Evolutionary conservation across 306 rosid species (phyloP).

Genomic region (Mimosa bimucronata): DNA sequence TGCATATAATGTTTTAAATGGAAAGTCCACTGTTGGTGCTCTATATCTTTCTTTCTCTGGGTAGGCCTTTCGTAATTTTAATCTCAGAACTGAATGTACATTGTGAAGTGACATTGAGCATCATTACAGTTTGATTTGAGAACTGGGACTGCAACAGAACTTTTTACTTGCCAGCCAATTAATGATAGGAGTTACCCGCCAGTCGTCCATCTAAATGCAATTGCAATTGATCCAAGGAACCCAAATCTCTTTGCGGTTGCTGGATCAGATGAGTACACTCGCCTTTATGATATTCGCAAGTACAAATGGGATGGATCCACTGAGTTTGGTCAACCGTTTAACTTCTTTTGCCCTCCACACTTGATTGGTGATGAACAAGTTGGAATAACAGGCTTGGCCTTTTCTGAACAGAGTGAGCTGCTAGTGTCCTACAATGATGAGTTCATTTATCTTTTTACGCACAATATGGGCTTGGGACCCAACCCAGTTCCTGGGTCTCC

Average conservation of each 20-base stretch:
- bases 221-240: conserved; percentile 93
- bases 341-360: conserved; percentile 79
- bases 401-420: conserved; percentile 91
- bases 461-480: conserved; percentile 84
- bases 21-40: neutral
- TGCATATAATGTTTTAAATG: conserved; percentile 11
- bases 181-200: conserved; percentile 52
- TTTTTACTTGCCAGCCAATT: conserved; percentile 73
- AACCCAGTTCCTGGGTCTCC: conserved; percentile 48
- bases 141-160: conserved; percentile 65
- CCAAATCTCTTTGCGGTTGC: conserved; percentile 90
- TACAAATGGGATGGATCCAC: conserved; percentile 78
- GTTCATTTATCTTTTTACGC: conserved; percentile 78
- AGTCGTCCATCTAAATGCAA: conserved; percentile 70
- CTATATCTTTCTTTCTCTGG: conserved; percentile 12
- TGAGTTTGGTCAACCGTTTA: conserved; percentile 65
- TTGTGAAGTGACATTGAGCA: conserved; percentile 39
- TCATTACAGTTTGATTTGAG: conserved; percentile 89
- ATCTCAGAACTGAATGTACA: neutral
- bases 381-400: conserved; percentile 96
- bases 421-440: conserved; percentile 87
- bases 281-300: conserved; percentile 87
- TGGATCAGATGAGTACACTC: conserved; percentile 81
- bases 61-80: neutral
- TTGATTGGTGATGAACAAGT: conserved; percentile 63